Conservation (phyloP, 441 rosid species). For the Geranium incanum region DNA sequence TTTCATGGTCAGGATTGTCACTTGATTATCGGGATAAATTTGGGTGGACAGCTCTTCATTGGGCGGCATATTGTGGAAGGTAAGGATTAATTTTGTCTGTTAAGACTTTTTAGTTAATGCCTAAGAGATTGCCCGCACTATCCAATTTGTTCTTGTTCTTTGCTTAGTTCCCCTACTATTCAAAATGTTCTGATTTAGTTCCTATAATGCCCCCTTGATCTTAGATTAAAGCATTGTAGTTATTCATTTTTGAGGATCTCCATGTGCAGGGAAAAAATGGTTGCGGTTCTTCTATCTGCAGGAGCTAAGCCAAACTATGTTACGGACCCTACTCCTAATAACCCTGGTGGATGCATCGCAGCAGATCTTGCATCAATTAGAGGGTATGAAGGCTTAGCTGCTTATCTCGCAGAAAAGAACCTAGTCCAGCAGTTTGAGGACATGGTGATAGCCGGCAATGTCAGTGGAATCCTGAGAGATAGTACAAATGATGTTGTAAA, state of each 20-base stretch:
- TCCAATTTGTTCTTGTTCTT: not conserved
- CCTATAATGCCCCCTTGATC: not conserved
- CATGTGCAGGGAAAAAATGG: slow-evolving; percentile 85
- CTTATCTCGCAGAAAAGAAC: slow-evolving; percentile 79
- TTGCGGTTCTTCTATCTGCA: slow-evolving; percentile 78
- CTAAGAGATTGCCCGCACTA: not conserved
- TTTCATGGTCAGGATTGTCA: slow-evolving; percentile 67
- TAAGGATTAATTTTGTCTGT: slow-evolving; percentile 18
- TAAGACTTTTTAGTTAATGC: not conserved
- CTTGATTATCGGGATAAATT: slow-evolving; percentile 78
- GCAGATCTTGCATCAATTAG: slow-evolving; percentile 76
- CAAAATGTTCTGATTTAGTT: not conserved
- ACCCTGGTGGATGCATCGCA: slow-evolving; percentile 71
- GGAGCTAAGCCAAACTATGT: slow-evolving; percentile 88
- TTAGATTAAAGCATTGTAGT: not conserved
- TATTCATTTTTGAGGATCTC: slow-evolving; percentile 9
- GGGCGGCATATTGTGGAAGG: slow-evolving; percentile 95
- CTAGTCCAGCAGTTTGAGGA: slow-evolving; percentile 69
- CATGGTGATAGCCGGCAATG: slow-evolving; percentile 88
- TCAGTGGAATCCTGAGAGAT: slow-evolving; percentile 55
- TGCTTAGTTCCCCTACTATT: not conserved
- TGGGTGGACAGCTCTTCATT: slow-evolving; percentile 99
- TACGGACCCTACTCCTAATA: slow-evolving; percentile 73
- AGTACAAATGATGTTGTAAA: slow-evolving; percentile 30
- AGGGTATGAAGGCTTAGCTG: slow-evolving; percentile 83